phyloP scores from a whole-genome alignment of 169 alveolate species.

The Plasmodium coatneyi region DNA sequence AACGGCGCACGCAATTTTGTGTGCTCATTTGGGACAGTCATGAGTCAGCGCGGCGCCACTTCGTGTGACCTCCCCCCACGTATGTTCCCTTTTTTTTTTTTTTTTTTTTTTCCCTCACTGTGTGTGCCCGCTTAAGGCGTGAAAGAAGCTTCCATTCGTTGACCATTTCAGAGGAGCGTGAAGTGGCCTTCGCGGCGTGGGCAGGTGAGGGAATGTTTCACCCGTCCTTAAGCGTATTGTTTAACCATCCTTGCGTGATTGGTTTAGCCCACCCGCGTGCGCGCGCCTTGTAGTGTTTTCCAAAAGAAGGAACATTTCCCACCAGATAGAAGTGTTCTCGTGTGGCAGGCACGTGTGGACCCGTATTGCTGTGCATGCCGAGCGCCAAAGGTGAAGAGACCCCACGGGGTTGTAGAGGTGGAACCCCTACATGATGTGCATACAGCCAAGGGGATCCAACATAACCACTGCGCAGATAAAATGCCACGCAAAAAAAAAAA shows the following conservation, averaged over 20 bases:
- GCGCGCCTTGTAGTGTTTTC: not conserved
- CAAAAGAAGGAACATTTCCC: not conserved
- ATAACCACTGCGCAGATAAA: not conserved
- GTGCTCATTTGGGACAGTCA: not conserved
- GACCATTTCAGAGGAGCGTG: not conserved
- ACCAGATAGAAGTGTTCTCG: not conserved
- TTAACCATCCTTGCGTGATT: not conserved
- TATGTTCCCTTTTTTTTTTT: not conserved
- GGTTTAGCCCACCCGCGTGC: not conserved
- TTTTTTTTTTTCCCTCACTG: too few species aligned
- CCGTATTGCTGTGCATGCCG: not conserved
- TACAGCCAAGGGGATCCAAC: not conserved
- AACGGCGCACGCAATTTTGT: not conserved
- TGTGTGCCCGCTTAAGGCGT: not conserved
- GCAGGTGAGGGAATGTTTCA: not conserved
- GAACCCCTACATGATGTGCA: not conserved
- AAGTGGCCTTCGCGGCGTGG: not conserved
- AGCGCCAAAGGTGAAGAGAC: not conserved
- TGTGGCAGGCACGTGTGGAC: not conserved
- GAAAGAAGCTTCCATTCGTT: not conserved
- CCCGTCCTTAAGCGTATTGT: not conserved
- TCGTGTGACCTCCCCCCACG: not conserved
- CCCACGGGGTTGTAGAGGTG: not conserved
- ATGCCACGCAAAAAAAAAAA: not conserved
- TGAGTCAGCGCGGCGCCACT: not conserved